phyloP scores from a whole-genome alignment of 306 rosid genomes.

The Trichosanthes truncata region DNA sequence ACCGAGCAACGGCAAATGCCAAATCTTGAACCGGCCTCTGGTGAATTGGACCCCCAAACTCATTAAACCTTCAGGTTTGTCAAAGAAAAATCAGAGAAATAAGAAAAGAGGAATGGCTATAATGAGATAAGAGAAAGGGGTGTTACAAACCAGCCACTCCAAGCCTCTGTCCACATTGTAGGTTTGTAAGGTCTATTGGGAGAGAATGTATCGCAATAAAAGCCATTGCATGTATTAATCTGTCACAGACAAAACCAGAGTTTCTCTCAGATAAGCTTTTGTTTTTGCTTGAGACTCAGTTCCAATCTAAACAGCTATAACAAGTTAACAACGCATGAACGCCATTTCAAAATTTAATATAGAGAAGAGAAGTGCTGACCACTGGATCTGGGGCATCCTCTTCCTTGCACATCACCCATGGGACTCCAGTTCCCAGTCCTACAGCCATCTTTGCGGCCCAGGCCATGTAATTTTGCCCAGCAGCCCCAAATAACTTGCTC shows the following conservation, averaged over 20 bases:
- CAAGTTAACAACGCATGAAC: background rate
- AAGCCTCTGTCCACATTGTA: conserved; percentile 95
- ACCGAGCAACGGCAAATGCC: conserved; percentile 81
- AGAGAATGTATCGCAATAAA: conserved; percentile 81
- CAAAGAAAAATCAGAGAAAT: conserved; percentile 10
- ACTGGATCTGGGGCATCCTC: conserved; percentile 99
- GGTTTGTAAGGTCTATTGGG: conserved; percentile 94
- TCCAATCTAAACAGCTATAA: background rate
- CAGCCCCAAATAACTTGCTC: conserved; percentile 72
- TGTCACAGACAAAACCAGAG: conserved; percentile 29
- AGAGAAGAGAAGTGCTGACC: conserved; percentile 35
- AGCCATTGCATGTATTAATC: conserved; percentile 98
- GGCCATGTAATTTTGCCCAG: conserved; percentile 67
- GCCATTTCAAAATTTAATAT: background rate
- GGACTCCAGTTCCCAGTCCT: conserved; percentile 85
- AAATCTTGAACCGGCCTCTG: conserved; percentile 90
- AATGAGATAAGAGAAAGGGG: conserved; percentile 7
- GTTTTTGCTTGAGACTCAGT: background rate
- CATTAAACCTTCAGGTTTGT: conserved; percentile 59
- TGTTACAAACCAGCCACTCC: conserved; percentile 92
- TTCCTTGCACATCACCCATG: conserved; percentile 99
- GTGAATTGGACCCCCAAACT: conserved; percentile 87
- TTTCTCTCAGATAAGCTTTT: conserved; percentile 15
- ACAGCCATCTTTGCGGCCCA: conserved; percentile 99
- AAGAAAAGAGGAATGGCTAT: background rate